Evolutionary conservation across 306 rosid genomes (phyloP).

Genomic region (Gastrolobium bilobum): DNA sequence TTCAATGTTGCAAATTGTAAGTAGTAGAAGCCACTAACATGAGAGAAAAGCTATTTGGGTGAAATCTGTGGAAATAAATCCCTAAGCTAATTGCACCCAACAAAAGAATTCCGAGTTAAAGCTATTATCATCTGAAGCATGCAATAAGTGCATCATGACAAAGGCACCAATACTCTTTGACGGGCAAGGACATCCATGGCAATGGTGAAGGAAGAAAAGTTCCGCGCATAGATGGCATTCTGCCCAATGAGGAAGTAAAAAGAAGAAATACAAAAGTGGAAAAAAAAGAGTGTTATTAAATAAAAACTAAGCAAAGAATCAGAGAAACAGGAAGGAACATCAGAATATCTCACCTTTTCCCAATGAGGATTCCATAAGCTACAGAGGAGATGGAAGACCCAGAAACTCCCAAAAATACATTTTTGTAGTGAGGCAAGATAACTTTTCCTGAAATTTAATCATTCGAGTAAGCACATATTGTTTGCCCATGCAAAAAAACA

Average conservation of each 20-base stretch:
- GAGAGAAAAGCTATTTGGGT: constrained; percentile 35
- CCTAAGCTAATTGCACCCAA: background rate
- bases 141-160: constrained; percentile 72
- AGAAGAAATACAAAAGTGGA: background rate
- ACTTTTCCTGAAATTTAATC: constrained; percentile 56
- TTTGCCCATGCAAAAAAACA: constrained; percentile 28
- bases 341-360: constrained; percentile 67
- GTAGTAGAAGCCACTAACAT: constrained; percentile 5
- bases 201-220: constrained; percentile 71
- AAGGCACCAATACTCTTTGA: constrained; percentile 79
- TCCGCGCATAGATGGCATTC: constrained; percentile 63
- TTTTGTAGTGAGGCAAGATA: constrained; percentile 55
- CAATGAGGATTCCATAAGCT: constrained; percentile 80
- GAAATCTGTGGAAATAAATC: constrained; percentile 30
- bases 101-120: background rate
- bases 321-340: background rate
- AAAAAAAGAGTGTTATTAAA: constrained; percentile 8
- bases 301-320: constrained; percentile 11
- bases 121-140: constrained; percentile 55
- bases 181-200: constrained; percentile 88
- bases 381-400: constrained; percentile 54
- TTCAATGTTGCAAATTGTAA: constrained; percentile 34
- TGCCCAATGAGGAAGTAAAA: constrained; percentile 48
- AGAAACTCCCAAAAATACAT: constrained; percentile 48
- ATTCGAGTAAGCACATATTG: constrained; percentile 38